phyloP scores from a whole-genome alignment of 768 basidiomycete genomes.

The Auriscalpium microsporum region DNA sequence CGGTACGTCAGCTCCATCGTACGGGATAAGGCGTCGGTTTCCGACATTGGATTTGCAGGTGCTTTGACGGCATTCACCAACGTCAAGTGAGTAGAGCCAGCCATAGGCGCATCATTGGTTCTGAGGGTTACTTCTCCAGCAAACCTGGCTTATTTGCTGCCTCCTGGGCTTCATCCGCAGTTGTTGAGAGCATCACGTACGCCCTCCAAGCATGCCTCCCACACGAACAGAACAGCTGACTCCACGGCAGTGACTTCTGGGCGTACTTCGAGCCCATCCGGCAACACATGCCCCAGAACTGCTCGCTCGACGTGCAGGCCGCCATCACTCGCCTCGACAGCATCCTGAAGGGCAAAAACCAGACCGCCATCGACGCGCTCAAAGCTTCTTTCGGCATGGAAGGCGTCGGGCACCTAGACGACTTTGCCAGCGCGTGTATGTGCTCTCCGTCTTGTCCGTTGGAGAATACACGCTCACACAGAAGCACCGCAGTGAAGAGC shows the following conservation, averaged over 20 bases:
- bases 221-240: not conserved
- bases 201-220: not conserved
- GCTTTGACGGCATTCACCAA: constrained; percentile 55
- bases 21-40: not conserved
- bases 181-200: constrained; percentile 51
- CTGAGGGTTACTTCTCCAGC: no score
- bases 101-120: no score
- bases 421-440: constrained; percentile 52
- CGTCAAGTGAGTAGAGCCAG: constrained; percentile 39
- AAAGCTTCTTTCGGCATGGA: constrained; percentile 55
- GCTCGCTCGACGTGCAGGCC: constrained; percentile 61
- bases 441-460: not conserved
- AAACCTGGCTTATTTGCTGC: constrained; percentile 53
- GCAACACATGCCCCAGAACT: constrained; percentile 60
- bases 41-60: constrained; percentile 13
- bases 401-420: constrained; percentile 50
- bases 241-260: constrained; percentile 45
- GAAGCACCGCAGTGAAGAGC: constrained; percentile 25
- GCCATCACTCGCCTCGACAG: constrained; percentile 55
- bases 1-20: constrained; percentile 12
- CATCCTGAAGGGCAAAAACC: constrained; percentile 39
- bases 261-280: constrained; percentile 67
- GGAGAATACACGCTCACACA: not conserved
- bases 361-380: constrained; percentile 40
- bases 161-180: constrained; percentile 57